These are phyloP conservation scores for Austroboletus eburneus DNA, from an alignment of 768 basidiomycete species.

Conservation along the genomic window DNA sequence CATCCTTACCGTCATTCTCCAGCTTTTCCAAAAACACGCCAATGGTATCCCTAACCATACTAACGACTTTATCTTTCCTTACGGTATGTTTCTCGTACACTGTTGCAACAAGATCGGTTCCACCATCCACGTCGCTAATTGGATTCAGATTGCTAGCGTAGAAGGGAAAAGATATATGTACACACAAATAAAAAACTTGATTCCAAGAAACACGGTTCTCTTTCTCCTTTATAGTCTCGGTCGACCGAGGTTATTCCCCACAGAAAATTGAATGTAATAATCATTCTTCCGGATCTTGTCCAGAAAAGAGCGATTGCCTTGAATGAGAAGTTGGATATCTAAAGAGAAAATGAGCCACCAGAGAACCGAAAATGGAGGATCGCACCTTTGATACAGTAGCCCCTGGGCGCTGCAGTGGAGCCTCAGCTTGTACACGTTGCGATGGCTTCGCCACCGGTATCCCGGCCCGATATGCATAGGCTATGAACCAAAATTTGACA, in stretches of 20 bases:
- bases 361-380: no score
- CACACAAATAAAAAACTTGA: not conserved
- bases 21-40: not conserved
- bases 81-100: not conserved
- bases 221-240: not conserved
- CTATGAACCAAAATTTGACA: no score
- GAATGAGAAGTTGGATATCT: conserved; percentile 7
- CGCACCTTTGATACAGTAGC: conserved; percentile 5
- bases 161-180: no score
- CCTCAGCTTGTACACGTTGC: no score
- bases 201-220: not conserved
- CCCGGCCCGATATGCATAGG: no score
- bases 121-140: not conserved
- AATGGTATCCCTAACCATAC: not conserved
- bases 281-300: not conserved
- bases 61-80: not conserved
- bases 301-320: not conserved
- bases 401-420: no score
- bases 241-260: not conserved
- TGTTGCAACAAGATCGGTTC: not conserved
- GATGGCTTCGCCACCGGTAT: no score
- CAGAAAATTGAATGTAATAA: not conserved
- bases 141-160: not conserved
- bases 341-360: not conserved
- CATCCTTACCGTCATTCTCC: not conserved